Percentiles rank a stretch among this genome's conserved stretches.
These are phyloP conservation scores for Cryptomeria japonica DNA, from an alignment of 75 land plant species.

Conservation along the genomic window DNA sequence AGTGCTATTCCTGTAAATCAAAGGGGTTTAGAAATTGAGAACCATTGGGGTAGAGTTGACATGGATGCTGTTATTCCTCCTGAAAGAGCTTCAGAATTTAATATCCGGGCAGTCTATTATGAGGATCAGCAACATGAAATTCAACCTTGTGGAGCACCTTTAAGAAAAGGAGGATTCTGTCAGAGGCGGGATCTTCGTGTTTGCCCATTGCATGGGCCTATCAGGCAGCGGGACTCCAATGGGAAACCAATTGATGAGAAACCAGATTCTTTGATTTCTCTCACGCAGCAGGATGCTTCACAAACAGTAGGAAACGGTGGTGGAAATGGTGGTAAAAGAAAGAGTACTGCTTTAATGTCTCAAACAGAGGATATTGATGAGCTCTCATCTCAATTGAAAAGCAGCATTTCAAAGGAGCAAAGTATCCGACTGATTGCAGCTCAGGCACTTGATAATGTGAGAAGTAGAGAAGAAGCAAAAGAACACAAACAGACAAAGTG, in stretches of 20 bases:
- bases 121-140: slow-evolving; percentile 60
- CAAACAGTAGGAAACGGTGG: slow-evolving; percentile 12
- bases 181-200: slow-evolving; percentile 73
- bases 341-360: background rate
- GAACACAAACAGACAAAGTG: slow-evolving; percentile 37
- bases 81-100: slow-evolving; percentile 77
- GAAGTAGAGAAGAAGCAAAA: slow-evolving; percentile 53
- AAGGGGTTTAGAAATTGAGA: slow-evolving; percentile 77
- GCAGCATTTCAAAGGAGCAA: slow-evolving; percentile 9
- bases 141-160: slow-evolving; percentile 76
- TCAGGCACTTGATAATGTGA: slow-evolving; percentile 83
- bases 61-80: slow-evolving; percentile 79
- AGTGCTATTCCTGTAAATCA: slow-evolving; percentile 71
- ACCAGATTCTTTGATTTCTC: background rate
- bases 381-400: slow-evolving; percentile 10
- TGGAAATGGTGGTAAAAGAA: slow-evolving; percentile 8
- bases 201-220: slow-evolving; percentile 95
- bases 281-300: background rate
- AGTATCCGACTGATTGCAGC: slow-evolving; percentile 33
- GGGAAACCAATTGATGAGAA: slow-evolving; percentile 52
- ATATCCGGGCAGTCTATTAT: slow-evolving; percentile 58
- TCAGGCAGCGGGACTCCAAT: slow-evolving; percentile 68
- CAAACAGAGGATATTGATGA: slow-evolving; percentile 1
- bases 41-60: slow-evolving; percentile 94
- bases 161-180: slow-evolving; percentile 83